Percentiles rank a stretch among this genome's conserved stretches.
Conservation (phyloP, 2,329 filamentous ascomycete species). For the Alternaria dauci region DNA sequence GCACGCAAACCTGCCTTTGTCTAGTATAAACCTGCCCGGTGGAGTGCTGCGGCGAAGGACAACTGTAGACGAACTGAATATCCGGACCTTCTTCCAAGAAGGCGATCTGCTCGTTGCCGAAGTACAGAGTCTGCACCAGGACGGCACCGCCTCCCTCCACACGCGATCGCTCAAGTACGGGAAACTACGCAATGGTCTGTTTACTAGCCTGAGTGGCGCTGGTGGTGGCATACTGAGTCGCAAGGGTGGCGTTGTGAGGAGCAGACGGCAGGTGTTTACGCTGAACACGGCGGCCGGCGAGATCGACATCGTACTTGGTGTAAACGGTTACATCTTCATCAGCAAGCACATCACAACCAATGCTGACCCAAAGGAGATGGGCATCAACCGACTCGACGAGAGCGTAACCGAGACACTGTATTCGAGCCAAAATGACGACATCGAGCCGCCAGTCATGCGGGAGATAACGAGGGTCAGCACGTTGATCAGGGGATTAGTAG, state of each 20-base stretch:
- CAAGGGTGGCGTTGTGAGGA: conserved; percentile 79
- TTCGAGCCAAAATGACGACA: conserved; percentile 91
- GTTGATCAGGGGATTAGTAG: conserved; percentile 82
- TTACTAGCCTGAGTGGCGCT: conserved; percentile 80
- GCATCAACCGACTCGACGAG: conserved; percentile 88
- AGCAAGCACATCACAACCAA: conserved; percentile 76
- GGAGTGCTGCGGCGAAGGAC: conserved; percentile 91
- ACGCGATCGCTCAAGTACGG: conserved; percentile 92
- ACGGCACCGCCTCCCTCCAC: conserved; percentile 87
- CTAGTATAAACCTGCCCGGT: conserved; percentile 91
- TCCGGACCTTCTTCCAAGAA: conserved; percentile 95
- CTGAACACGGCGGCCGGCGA: conserved; percentile 66
- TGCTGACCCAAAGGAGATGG: conserved; percentile 62
- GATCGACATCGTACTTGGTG: conserved; percentile 87
- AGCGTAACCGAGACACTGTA: conserved; percentile 85
- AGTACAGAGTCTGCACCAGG: conserved; percentile 86
- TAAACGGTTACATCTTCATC: conserved; percentile 98
- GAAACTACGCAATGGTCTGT: conserved; percentile 92
- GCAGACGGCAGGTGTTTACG: conserved; percentile 88
- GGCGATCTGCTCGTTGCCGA: conserved; percentile 94
- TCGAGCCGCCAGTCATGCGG: conserved; percentile 76
- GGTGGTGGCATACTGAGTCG: conserved; percentile 66
- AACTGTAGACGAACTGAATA: conserved; percentile 95
- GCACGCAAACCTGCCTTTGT: conserved; percentile 84
- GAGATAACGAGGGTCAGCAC: conserved; percentile 88